Percentiles rank a stretch among this genome's conserved stretches.
Conservation (phyloP, 306 rosid species). For the Carpinus viminea region DNA sequence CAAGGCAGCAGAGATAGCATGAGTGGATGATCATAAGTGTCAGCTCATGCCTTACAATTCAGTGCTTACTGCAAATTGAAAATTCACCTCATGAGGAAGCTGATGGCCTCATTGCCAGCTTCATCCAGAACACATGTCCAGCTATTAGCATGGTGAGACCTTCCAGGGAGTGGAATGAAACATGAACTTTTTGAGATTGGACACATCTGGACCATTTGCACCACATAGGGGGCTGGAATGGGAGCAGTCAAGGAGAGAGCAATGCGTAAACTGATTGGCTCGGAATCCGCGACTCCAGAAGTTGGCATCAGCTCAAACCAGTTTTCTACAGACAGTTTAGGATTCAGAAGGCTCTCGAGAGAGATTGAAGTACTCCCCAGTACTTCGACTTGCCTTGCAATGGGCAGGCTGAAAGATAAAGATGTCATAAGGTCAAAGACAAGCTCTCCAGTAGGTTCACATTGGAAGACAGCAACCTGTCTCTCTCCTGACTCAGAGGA, state of each 20-base stretch:
- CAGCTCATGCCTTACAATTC: background rate
- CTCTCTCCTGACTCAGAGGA: conserved; percentile 32
- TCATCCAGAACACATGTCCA: conserved; percentile 34
- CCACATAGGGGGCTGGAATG: conserved; percentile 27
- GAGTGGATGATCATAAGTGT: background rate
- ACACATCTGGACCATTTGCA: conserved; percentile 21
- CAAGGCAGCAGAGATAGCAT: background rate
- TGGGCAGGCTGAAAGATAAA: conserved; percentile 23
- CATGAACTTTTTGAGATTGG: conserved; percentile 16
- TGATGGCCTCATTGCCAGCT: conserved; percentile 29
- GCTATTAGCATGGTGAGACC: conserved; percentile 10
- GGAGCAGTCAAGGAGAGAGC: conserved; percentile 43
- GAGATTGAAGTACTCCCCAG: conserved; percentile 37
- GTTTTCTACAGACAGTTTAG: conserved; percentile 29
- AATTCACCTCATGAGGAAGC: conserved; percentile 34
- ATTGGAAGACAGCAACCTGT: conserved; percentile 40
- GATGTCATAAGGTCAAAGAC: conserved; percentile 34
- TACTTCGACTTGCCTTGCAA: conserved; percentile 22
- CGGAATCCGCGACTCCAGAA: conserved; percentile 6
- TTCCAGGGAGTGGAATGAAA: conserved; percentile 6
- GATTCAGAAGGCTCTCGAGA: conserved; percentile 20
- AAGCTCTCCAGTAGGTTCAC: conserved; percentile 41
- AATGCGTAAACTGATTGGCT: conserved; percentile 30
- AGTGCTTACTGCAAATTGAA: background rate
- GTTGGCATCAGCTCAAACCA: conserved; percentile 40